These are phyloP conservation scores for Cryphonectria parasitica DNA, from an alignment of 2,329 filamentous ascomycete species.

Conservation along the genomic window DNA sequence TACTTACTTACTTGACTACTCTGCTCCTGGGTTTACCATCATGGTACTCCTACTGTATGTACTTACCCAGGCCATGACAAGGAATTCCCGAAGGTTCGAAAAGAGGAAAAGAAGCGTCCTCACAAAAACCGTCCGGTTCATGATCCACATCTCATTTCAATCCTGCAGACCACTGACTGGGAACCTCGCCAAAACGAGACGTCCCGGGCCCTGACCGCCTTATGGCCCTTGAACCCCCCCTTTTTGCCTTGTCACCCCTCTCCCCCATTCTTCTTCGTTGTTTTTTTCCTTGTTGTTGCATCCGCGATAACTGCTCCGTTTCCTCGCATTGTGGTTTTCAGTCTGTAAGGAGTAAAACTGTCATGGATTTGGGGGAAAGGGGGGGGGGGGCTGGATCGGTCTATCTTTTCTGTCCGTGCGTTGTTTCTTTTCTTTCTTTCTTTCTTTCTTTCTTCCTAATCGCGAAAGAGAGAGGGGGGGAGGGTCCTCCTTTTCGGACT, in stretches of 20 bases:
- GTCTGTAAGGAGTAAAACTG: neutral
- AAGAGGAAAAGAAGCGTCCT: neutral
- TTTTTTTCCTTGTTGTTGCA: neutral
- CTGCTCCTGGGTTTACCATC: too few species aligned
- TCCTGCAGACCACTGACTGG: neutral
- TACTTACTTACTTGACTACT: too few species aligned
- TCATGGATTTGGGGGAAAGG: neutral
- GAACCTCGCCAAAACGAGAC: neutral
- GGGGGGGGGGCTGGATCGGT: neutral
- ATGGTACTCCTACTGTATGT: too few species aligned
- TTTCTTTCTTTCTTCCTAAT: too few species aligned
- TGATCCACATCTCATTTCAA: slow-evolving; percentile 11
- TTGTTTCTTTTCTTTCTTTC: neutral
- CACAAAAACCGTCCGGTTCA: neutral
- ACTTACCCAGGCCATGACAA: neutral
- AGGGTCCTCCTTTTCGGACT: neutral
- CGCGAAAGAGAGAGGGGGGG: neutral
- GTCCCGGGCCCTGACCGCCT: slow-evolving; percentile 6
- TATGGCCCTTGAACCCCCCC: neutral
- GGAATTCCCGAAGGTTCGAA: neutral
- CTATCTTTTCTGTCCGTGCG: neutral
- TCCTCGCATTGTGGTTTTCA: neutral
- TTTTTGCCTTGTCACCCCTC: too few species aligned
- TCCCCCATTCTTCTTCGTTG: neutral
- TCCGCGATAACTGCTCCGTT: neutral